Evolutionary conservation across 2,329 filamentous ascomycete genomes (phyloP).

Genomic region (Exophiala sp.): DNA sequence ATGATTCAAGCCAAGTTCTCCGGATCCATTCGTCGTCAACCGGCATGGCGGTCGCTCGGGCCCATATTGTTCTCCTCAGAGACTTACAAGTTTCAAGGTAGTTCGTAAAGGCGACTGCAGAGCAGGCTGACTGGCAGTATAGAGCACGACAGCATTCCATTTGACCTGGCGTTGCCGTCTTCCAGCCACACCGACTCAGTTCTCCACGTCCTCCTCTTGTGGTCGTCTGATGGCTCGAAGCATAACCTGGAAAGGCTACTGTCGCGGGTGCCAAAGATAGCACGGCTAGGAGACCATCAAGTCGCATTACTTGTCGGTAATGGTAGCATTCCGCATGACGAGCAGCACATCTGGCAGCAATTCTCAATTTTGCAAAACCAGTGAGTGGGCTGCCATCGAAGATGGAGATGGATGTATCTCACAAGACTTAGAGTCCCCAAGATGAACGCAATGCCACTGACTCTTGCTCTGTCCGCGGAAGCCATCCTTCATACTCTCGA

Average conservation of each 20-base stretch:
- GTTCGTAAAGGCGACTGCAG: no score
- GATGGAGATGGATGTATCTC: neutral
- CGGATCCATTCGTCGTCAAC: constrained; percentile 37
- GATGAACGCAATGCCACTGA: neutral
- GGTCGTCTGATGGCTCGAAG: constrained; percentile 4
- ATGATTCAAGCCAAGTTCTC: constrained; percentile 37
- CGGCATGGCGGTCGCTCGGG: constrained; percentile 35
- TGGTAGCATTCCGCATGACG: neutral
- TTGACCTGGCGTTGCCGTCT: constrained; percentile 7
- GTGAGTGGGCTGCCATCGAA: neutral
- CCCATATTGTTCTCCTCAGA: constrained; percentile 12
- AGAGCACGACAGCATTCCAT: constrained; percentile 5
- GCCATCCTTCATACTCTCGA: constrained; percentile 8
- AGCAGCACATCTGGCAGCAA: neutral
- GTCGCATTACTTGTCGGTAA: constrained; percentile 8
- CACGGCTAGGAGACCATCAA: neutral
- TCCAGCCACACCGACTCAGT: constrained; percentile 3
- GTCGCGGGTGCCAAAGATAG: neutral
- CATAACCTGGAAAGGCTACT: neutral
- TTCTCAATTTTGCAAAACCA: constrained; percentile 5
- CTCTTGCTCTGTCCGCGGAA: constrained; percentile 5
- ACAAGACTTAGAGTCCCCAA: constrained; percentile 4
- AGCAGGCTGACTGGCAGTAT: constrained; percentile 14
- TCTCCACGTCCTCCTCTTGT: constrained; percentile 14
- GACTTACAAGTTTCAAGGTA: no score